phyloP scores from a whole-genome alignment of 768 basidiomycete species.

The Xerocomellus chrysenteron region DNA sequence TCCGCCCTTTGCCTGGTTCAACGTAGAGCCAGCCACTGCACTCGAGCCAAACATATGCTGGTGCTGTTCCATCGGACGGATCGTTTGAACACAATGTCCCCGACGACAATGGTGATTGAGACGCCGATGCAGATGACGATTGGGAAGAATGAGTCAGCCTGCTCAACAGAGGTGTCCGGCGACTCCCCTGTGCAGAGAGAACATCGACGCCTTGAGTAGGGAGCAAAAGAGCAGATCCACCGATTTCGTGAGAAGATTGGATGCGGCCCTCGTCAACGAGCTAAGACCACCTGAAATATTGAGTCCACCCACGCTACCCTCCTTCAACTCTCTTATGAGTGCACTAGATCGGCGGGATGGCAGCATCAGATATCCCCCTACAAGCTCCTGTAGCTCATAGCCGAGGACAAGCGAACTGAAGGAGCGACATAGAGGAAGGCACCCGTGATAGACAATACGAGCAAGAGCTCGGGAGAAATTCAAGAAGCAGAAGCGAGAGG shows the following conservation, averaged over 20 bases:
- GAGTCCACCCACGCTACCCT: constrained; percentile 35
- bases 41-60: constrained; percentile 84
- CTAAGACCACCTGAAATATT: constrained; percentile 19
- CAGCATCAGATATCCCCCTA: constrained; percentile 81
- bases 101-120: not conserved
- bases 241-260: constrained; percentile 41
- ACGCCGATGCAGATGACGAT: not conserved
- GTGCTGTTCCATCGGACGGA: constrained; percentile 10
- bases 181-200: not conserved
- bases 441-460: constrained; percentile 76
- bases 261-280: constrained; percentile 5
- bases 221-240: constrained; percentile 89
- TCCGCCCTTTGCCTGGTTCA: constrained; percentile 91
- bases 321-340: constrained; percentile 89
- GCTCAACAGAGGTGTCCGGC: not conserved
- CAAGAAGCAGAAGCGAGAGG: too few species aligned
- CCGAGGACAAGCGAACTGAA: constrained; percentile 64
- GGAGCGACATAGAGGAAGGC: constrained; percentile 91
- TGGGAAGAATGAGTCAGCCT: not conserved
- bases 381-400: constrained; percentile 78
- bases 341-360: constrained; percentile 87
- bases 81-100: not conserved
- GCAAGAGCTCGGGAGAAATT: too few species aligned
- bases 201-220: constrained; percentile 47
- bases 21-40: constrained; percentile 84